Percentiles rank a stretch among this genome's conserved stretches.
These are phyloP conservation scores for Nakazawaea laoshanensis DNA, from an alignment of 805 yeast species.

Conservation along the genomic window DNA sequence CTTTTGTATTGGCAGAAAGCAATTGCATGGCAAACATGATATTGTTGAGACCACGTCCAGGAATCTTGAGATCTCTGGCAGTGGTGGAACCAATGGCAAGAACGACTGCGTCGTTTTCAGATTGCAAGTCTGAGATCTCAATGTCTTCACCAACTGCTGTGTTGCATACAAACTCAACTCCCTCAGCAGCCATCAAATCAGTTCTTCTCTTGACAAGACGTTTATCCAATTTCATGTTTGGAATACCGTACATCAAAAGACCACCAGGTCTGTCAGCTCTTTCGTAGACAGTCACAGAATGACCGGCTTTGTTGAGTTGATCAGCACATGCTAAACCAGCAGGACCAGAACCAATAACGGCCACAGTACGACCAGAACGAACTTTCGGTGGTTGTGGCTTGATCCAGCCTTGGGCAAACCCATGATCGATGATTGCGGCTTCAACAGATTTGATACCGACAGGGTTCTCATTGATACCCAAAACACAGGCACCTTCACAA, in stretches of 20 bases:
- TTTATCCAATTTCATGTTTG: conserved; percentile 97
- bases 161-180: conserved; percentile 68
- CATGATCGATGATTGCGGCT: conserved; percentile 93
- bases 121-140: conserved; percentile 58
- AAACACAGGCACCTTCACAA: conserved; percentile 91
- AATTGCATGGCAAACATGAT: conserved; percentile 94
- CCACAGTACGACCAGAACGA: conserved; percentile 82
- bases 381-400: conserved; percentile 67
- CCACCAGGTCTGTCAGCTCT: conserved; percentile 97
- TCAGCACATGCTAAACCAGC: conserved; percentile 96
- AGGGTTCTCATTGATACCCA: conserved; percentile 89
- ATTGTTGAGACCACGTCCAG: conserved; percentile 86
- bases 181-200: conserved; percentile 85
- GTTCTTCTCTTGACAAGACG: conserved; percentile 87
- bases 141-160: conserved; percentile 82
- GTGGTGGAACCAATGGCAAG: conserved; percentile 93
- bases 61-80: conserved; percentile 90
- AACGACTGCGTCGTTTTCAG: conserved; percentile 71
- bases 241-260: conserved; percentile 96
- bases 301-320: conserved; percentile 95
- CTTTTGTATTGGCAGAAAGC: conserved; percentile 81
- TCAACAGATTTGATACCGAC: conserved; percentile 96
- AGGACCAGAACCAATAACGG: conserved; percentile 94
- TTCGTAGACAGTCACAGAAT: conserved; percentile 83
- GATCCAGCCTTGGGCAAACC: conserved; percentile 95